Evolutionary conservation across 2,329 filamentous ascomycete species (phyloP).

Genomic region (Colletotrichum euphorbiae): DNA sequence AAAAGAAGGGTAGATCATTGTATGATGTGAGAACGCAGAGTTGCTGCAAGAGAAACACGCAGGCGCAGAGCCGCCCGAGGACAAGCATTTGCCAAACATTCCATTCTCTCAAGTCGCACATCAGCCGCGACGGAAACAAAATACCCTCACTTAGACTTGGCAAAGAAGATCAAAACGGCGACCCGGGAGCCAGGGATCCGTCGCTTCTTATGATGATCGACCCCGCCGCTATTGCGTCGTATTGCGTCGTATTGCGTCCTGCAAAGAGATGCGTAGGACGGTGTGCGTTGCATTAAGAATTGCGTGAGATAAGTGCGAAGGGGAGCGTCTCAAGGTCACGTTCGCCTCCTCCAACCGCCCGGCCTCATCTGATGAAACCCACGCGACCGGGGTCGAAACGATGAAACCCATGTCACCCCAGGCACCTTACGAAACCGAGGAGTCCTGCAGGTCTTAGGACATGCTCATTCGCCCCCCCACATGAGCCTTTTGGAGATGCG

Average conservation of each 20-base stretch:
- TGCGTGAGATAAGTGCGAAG: background rate
- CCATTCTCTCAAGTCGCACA: slow-evolving; percentile 22
- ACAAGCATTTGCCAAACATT: slow-evolving; percentile 31
- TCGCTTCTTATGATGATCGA: slow-evolving; percentile 14
- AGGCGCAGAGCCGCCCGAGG: slow-evolving; percentile 26
- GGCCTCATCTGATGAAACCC: slow-evolving; percentile 35
- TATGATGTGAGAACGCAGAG: background rate
- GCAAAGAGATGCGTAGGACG: background rate
- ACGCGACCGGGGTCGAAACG: slow-evolving; percentile 32
- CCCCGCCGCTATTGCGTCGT: background rate
- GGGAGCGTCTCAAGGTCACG: background rate
- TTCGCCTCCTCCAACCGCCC: slow-evolving; percentile 14
- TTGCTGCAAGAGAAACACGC: background rate
- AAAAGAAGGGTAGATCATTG: background rate
- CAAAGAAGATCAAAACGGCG: slow-evolving; percentile 31
- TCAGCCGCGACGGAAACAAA: slow-evolving; percentile 31
- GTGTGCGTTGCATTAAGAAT: background rate
- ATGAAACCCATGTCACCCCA: slow-evolving; percentile 34
- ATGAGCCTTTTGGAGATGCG: background rate
- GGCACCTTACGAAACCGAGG: slow-evolving; percentile 24
- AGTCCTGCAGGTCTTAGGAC: slow-evolving; percentile 2
- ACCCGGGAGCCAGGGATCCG: slow-evolving; percentile 14
- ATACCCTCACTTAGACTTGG: slow-evolving; percentile 24
- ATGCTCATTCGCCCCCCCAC: background rate
- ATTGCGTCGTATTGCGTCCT: background rate